Conservation (phyloP, 1,284 basidiomycete species). For the Naganishia albida region DNA sequence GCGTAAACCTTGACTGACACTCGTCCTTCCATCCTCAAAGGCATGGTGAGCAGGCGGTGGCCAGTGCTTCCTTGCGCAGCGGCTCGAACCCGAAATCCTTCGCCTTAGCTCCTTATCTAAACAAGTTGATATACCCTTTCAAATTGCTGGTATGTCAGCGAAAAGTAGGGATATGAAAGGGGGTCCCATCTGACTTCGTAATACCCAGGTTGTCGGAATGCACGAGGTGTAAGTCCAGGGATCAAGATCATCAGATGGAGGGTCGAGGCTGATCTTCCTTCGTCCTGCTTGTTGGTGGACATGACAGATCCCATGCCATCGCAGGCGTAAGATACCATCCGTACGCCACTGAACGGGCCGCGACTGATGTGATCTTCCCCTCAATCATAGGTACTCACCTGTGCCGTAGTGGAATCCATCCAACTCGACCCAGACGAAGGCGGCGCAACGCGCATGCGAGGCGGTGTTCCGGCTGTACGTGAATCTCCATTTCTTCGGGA, state of each 20-base stretch:
- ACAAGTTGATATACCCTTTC: constrained; percentile 79
- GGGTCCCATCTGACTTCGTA: constrained; percentile 9
- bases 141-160: constrained; percentile 64
- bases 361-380: constrained; percentile 40
- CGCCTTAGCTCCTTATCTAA: constrained; percentile 44
- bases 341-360: neutral
- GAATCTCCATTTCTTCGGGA: constrained; percentile 54
- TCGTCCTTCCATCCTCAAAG: neutral
- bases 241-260: too few species aligned
- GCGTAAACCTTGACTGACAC: neutral
- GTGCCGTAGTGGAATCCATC: constrained; percentile 85
- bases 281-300: too few species aligned
- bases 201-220: constrained; percentile 77
- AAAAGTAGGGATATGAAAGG: too few species aligned
- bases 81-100: neutral
- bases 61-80: neutral
- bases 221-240: constrained; percentile 71
- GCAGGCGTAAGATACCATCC: constrained; percentile 57
- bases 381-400: constrained; percentile 66
- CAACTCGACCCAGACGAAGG: constrained; percentile 71
- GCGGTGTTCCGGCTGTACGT: constrained; percentile 82
- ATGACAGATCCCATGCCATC: constrained; percentile 73
- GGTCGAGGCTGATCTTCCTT: too few species aligned
- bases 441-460: constrained; percentile 88
- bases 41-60: neutral